Conservation (phyloP, 768 basidiomycete genomes). For the Pisolithus tinctorius region DNA sequence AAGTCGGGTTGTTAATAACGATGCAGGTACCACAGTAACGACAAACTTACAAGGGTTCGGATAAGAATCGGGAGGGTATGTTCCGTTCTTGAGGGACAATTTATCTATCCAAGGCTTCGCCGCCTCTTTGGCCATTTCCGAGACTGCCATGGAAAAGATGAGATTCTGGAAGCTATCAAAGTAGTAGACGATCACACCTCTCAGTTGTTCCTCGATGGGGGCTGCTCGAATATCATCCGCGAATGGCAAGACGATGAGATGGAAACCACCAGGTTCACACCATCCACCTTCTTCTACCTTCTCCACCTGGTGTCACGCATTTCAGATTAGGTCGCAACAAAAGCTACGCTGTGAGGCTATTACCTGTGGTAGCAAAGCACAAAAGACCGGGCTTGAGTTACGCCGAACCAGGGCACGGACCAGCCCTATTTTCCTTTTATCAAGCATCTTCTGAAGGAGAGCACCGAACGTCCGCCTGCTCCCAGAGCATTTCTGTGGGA, state of each 20-base stretch:
- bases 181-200: conserved; percentile 39
- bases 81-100: conserved; percentile 66
- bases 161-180: background rate
- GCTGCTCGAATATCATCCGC: conserved; percentile 88
- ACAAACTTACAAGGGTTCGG: conserved; percentile 76
- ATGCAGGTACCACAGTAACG: background rate
- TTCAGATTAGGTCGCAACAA: background rate
- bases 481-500: conserved; percentile 64
- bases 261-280: conserved; percentile 85
- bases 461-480: conserved; percentile 91
- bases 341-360: background rate
- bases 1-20: background rate
- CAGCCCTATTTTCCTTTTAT: conserved; percentile 79
- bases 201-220: conserved; percentile 56
- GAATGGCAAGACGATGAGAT: conserved; percentile 89
- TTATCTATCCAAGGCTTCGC: conserved; percentile 75
- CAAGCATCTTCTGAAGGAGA: conserved; percentile 72
- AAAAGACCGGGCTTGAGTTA: conserved; percentile 74
- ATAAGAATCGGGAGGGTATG: conserved; percentile 84
- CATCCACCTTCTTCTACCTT: conserved; percentile 61
- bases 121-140: conserved; percentile 56
- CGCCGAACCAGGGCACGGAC: conserved; percentile 61
- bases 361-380: conserved; percentile 84
- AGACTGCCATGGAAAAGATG: conserved; percentile 40
- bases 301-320: conserved; percentile 48